Conservation (phyloP, 225 moss, liverwort and hornwort genomes). For the Sphagnum contortum region DNA sequence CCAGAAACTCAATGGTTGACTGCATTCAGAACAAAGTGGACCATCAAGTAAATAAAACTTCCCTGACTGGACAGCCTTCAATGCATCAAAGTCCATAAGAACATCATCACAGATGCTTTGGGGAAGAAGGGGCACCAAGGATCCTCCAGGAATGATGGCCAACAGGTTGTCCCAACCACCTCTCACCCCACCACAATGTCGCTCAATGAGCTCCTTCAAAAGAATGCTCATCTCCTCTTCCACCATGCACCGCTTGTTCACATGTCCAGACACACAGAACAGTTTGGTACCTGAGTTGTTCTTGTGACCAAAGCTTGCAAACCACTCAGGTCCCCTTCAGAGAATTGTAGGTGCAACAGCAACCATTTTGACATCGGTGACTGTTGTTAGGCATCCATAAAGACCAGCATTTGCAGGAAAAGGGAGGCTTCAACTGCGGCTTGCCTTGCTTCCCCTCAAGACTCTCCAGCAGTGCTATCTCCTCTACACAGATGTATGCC, state of each 20-base stretch:
- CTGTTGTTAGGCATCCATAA: conserved; percentile 87
- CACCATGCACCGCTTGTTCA: conserved; percentile 89
- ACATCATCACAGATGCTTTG: conserved; percentile 77
- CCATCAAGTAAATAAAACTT: not conserved
- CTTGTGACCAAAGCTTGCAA: conserved; percentile 84
- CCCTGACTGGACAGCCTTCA: conserved; percentile 86
- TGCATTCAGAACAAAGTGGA: too few relatives aligned
- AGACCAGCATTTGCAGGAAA: conserved; percentile 88
- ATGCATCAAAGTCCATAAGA: conserved; percentile 80
- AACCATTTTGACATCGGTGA: conserved; percentile 87
- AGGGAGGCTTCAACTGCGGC: conserved; percentile 87
- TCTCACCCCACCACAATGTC: conserved; percentile 87
- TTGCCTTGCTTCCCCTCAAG: conserved; percentile 95
- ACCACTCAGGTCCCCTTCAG: conserved; percentile 91
- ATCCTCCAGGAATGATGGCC: conserved; percentile 87
- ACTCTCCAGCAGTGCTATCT: conserved; percentile 89
- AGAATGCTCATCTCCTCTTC: conserved; percentile 97
- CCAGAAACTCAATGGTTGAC: too few relatives aligned
- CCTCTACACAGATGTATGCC: conserved; percentile 94
- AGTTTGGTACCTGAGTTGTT: conserved; percentile 89
- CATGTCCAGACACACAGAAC: conserved; percentile 80
- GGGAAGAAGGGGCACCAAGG: conserved; percentile 87
- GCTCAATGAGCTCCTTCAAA: conserved; percentile 82
- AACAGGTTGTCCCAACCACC: conserved; percentile 95
- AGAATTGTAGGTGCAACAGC: conserved; percentile 85